phyloP scores from a whole-genome alignment of 768 basidiomycete genomes.

The Mycena haematopus region DNA sequence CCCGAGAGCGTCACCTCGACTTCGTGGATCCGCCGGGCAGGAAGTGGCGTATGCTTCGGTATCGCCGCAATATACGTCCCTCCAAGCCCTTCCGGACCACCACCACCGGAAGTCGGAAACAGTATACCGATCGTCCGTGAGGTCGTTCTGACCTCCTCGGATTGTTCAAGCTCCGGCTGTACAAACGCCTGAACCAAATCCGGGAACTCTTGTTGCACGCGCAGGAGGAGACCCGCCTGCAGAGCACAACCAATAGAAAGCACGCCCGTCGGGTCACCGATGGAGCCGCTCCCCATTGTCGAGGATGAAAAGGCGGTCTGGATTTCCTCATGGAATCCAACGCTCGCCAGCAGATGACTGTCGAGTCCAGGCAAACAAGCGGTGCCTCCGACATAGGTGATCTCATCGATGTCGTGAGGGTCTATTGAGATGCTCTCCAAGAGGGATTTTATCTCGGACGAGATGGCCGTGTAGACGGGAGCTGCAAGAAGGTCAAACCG shows the following conservation, averaged over 20 bases:
- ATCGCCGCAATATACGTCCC: constrained; percentile 73
- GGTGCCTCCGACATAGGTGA: constrained; percentile 82
- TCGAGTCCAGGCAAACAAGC: constrained; percentile 78
- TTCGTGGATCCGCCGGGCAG: constrained; percentile 63
- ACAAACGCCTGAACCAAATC: constrained; percentile 61
- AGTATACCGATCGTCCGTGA: constrained; percentile 68
- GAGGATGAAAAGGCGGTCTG: constrained; percentile 71
- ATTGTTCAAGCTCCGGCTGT: constrained; percentile 46
- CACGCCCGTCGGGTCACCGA: constrained; percentile 80
- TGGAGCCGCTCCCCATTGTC: constrained; percentile 72
- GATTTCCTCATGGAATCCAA: constrained; percentile 66
- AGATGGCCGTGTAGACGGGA: constrained; percentile 64
- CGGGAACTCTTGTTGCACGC: constrained; percentile 53
- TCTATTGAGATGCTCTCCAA: constrained; percentile 60
- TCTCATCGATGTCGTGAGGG: constrained; percentile 73
- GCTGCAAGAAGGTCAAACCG: constrained; percentile 69
- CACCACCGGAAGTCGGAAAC: constrained; percentile 60
- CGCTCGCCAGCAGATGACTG: constrained; percentile 51
- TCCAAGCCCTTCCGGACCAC: constrained; percentile 52
- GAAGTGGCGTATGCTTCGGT: constrained; percentile 73
- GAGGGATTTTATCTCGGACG: constrained; percentile 57
- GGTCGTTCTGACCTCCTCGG: constrained; percentile 58
- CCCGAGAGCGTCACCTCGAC: constrained; percentile 60
- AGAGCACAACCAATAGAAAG: constrained; percentile 79
- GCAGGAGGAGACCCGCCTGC: constrained; percentile 69